These are phyloP conservation scores for Kuraishia molischiana DNA, from an alignment of 805 yeast species.

Conservation along the genomic window DNA sequence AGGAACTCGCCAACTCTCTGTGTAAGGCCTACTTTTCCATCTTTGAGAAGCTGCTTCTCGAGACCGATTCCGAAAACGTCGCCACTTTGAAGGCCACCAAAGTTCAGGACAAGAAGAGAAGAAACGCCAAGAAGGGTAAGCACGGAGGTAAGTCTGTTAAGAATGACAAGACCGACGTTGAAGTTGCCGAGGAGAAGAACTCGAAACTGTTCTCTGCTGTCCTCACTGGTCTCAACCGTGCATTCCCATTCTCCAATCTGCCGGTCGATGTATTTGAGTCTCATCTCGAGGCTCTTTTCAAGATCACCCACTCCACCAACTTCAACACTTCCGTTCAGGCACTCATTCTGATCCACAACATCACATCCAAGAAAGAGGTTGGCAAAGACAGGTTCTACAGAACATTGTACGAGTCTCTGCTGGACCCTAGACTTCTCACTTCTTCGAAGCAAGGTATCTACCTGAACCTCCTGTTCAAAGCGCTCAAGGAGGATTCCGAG, in stretches of 20 bases:
- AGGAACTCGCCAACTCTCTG: slow-evolving; percentile 71
- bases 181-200: slow-evolving; percentile 67
- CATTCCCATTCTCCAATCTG: slow-evolving; percentile 83
- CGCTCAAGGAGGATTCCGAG: slow-evolving; percentile 62
- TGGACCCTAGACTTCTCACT: slow-evolving; percentile 74
- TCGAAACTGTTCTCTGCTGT: slow-evolving; percentile 82
- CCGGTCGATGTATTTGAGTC: slow-evolving; percentile 59
- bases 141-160: slow-evolving; percentile 82
- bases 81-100: slow-evolving; percentile 27
- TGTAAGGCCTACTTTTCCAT: slow-evolving; percentile 79
- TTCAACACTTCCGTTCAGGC: slow-evolving; percentile 94
- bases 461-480: slow-evolving; percentile 74
- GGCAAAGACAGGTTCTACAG: slow-evolving; percentile 64
- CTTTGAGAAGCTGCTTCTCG: slow-evolving; percentile 74
- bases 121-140: slow-evolving; percentile 71
- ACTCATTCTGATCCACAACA: slow-evolving; percentile 73
- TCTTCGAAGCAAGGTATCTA: slow-evolving; percentile 93
- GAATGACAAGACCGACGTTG: slow-evolving; percentile 51
- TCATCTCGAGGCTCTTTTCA: slow-evolving; percentile 78
- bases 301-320: slow-evolving; percentile 88
- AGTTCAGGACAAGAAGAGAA: slow-evolving; percentile 34
- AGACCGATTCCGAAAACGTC: slow-evolving; percentile 42
- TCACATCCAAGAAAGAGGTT: slow-evolving; percentile 50
- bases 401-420: slow-evolving; percentile 80
- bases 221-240: slow-evolving; percentile 90